phyloP scores from a whole-genome alignment of 306 rosid species.

The barrel medic (Medicago truncatula) region MtrunA17r5.0-ANR NC_053049.1:1626501-1627000 shows the following conservation, averaged over 20 bases:
- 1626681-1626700: constrained; percentile 58
- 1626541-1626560: constrained; percentile 71
- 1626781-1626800: not conserved
- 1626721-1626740: not conserved
- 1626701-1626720: constrained; percentile 41
- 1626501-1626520: constrained; percentile 55
- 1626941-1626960: no score
- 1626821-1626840: no score
- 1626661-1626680: constrained; percentile 55
- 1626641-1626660: constrained; percentile 60
- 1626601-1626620: constrained; percentile 8
- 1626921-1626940: no score
- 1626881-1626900: no score
- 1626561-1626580: constrained; percentile 64
- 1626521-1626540: constrained; percentile 67
- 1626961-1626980: no score
- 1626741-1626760: not conserved
- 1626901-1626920: no score
- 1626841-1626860: no score
- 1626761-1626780: not conserved
- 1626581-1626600: constrained; percentile 56
- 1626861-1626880: no score
- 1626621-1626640: not conserved
- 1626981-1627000: no score
- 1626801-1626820: no score